phyloP scores from a whole-genome alignment of 1,284 basidiomycete species.

The Naganishia cerealis region DNA sequence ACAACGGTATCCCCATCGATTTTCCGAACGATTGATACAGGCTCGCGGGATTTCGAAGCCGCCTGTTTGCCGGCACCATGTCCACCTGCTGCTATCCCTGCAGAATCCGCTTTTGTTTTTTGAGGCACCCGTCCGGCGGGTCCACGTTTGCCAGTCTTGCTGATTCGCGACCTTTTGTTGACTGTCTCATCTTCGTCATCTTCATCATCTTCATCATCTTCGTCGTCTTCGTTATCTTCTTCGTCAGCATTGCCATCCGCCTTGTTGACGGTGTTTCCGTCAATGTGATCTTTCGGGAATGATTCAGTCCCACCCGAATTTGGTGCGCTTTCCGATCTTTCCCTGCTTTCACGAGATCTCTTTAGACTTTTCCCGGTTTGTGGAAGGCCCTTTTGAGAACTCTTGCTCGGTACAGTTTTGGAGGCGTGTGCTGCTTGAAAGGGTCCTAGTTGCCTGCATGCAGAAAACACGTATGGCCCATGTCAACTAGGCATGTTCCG shows the following conservation, averaged over 20 bases:
- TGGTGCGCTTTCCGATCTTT: conserved; percentile 7
- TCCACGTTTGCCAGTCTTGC: conserved; percentile 18
- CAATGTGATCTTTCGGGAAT: conserved; percentile 12
- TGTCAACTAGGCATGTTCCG: neutral
- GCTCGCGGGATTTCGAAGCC: conserved; percentile 44
- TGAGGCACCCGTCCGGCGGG: conserved; percentile 15
- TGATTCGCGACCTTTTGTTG: conserved; percentile 11
- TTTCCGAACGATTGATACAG: conserved; percentile 44
- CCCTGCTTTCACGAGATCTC: conserved; percentile 8
- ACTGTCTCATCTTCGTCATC: conserved; percentile 26
- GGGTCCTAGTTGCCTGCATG: conserved; percentile 30
- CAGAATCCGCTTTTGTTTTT: conserved; percentile 16
- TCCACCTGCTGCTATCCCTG: conserved; percentile 35
- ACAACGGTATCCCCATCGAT: conserved; percentile 43
- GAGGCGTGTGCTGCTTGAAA: conserved; percentile 35
- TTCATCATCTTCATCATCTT: conserved; percentile 1
- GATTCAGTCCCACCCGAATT: neutral
- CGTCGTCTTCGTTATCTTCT: conserved; percentile 33
- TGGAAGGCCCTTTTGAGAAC: conserved; percentile 10
- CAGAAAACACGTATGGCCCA: neutral
- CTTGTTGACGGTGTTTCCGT: conserved; percentile 26
- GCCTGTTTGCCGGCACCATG: conserved; percentile 34
- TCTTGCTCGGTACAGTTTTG: neutral
- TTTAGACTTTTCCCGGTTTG: conserved; percentile 20
- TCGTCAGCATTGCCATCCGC: conserved; percentile 18